Base-by-base conservation (phyloP, 306 rosid genomes). In the Senna tora region DNA sequence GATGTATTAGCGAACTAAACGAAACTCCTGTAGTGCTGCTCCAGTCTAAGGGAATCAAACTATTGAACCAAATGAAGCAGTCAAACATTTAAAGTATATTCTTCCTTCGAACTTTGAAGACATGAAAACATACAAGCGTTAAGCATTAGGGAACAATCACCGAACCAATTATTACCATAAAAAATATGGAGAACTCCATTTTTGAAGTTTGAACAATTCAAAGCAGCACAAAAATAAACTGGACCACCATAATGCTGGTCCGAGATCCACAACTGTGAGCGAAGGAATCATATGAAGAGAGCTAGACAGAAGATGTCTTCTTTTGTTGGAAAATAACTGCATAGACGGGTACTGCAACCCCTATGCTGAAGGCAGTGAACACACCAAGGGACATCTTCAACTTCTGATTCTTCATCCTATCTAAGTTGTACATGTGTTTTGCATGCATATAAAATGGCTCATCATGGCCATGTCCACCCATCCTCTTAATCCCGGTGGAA, bases 321-420 rank as follows among this genome's bases (percentile, higher is more conserved):
- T 80, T 80, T 73, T 84, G 88, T 79, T 84, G 88, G 81, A 80
- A 84, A 59, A 77, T 34, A 47, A 84, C 88, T n/a, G 88, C 88
- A 66, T 1, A 84, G 71, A 80, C 50, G 30, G 88, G 88, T 69
- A 80, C 79, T 1, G 11, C 81, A 66, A 70, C 88, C 67, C 88
- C 88, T 17, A 84, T 71, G 83, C 88, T 80, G 88, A 84, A 84
- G 43, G 56, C 83, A 42, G 77, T 54, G 76, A 84, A 74, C 22
- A 84, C 88, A 8, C 81, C 83, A 49, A 84, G 83, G 56, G 88
- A 67, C 85, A 84, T 80, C 71, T 84, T 84, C 81, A 84, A 71
- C 13, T n/a, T 19, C 57, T 63, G 88, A 58, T 84, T 0, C 67
- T 74, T 84, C 81, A 84, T 80, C 73, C 42, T 74, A 80, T 84